Evolutionary conservation across 352 stramenopile species (phyloP), one percentile per base, ranked within the genome.

Genomic region (Phytophthora melonis): DNA sequence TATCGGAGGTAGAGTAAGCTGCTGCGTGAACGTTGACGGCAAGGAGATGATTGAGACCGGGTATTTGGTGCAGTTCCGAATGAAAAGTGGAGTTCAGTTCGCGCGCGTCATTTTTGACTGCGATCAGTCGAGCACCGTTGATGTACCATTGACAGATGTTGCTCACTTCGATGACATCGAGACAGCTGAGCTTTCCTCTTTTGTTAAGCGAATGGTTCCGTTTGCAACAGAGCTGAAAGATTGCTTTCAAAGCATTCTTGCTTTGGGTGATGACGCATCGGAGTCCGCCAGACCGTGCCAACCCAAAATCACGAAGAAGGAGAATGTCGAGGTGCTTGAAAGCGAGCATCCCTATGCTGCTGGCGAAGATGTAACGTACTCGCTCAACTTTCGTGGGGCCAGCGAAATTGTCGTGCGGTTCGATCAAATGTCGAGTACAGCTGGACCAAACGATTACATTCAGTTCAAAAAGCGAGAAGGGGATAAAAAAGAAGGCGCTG

Each of bases 371-470:
- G 63, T 84, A 25, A 92, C 68, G 7, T 92, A 93, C 45, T 75
- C 84, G 0, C 68, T 95, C 1, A 68, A 84, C 32, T 95, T 97
- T 57, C 80, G 68, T 27, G 88, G 84, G 3, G 92, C 87, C 2
- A 72, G 65, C 21, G 78, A 92, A 34, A 96, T 98, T 36, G 63
- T 87, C 21, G 83, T 98, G 7, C 86, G 80, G 11, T 98, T 98
- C 58, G 93, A 97, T 75, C 69, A 90, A 53, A 66, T 74, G 58
- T 95, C 88, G 1, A 82, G 75, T 53, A 97, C 91, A 5, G 81
- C 85, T 45, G 75, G 78, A 5, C 79, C 80, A 18, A 93, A 90
- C 50, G 93, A 98, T 63, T 98, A 90, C 58, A 77, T 97, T 21
- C 83, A 84, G 39, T 97, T 98, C 55, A 58, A 77, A 9, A 93